phyloP scores from a whole-genome alignment of 2,329 filamentous ascomycete species.

The Hirsutella minnesotensis region DNA sequence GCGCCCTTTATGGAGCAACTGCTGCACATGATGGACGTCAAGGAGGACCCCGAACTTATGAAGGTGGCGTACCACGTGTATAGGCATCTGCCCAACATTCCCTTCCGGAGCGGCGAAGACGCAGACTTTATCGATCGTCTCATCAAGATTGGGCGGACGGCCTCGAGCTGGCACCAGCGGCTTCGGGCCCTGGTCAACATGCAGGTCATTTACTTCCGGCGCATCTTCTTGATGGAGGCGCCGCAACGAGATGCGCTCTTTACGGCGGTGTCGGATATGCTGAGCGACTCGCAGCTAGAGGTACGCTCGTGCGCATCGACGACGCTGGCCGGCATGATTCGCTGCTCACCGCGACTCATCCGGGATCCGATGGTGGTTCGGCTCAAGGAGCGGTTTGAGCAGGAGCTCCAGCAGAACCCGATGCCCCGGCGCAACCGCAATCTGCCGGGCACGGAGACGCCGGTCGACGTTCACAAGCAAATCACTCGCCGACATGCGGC shows the following conservation, averaged over 20 bases:
- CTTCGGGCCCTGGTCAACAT: slow-evolving; percentile 94
- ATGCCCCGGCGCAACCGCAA: slow-evolving; percentile 63
- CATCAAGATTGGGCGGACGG: slow-evolving; percentile 75
- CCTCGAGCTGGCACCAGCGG: slow-evolving; percentile 88
- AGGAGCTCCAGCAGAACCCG: slow-evolving; percentile 68
- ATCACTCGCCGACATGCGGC: slow-evolving; percentile 79
- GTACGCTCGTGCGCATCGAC: slow-evolving; percentile 87
- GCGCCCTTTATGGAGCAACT: slow-evolving; percentile 82
- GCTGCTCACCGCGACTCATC: slow-evolving; percentile 75
- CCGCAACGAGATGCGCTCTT: slow-evolving; percentile 72
- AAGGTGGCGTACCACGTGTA: slow-evolving; percentile 93
- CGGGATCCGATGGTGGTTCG: slow-evolving; percentile 66
- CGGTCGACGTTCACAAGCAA: slow-evolving; percentile 60
- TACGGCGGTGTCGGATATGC: slow-evolving; percentile 89
- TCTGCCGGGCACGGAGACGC: slow-evolving; percentile 53
- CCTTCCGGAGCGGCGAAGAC: slow-evolving; percentile 78
- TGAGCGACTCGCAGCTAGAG: slow-evolving; percentile 82
- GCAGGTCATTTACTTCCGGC: slow-evolving; percentile 96
- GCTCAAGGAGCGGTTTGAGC: slow-evolving; percentile 69
- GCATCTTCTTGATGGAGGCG: slow-evolving; percentile 73
- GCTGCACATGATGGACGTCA: slow-evolving; percentile 99
- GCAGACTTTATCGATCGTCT: slow-evolving; percentile 73
- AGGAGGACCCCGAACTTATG: slow-evolving; percentile 93
- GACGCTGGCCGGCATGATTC: slow-evolving; percentile 93
- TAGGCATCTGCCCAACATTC: slow-evolving; percentile 89